These are phyloP conservation scores for Fusarium sp. DNA, from an alignment of 2,329 filamentous ascomycete genomes.

Conservation along the genomic window DNA sequence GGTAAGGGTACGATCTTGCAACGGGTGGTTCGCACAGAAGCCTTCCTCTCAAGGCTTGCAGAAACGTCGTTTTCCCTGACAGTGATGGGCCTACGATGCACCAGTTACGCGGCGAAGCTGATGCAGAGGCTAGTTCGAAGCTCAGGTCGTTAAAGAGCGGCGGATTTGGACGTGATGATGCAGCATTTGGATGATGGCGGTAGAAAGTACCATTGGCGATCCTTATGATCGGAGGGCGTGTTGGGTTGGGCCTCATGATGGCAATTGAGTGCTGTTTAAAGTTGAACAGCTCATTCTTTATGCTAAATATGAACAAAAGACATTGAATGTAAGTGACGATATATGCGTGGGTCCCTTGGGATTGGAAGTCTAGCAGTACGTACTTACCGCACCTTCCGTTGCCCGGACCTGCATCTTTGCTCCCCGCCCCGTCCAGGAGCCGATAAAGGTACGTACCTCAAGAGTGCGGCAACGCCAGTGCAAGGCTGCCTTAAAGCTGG, in stretches of 20 bases:
- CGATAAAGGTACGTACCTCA: conserved; percentile 36
- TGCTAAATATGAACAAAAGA: neutral
- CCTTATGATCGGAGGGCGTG: conserved; percentile 69
- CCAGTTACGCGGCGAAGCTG: conserved; percentile 73
- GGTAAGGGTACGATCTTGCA: conserved; percentile 81
- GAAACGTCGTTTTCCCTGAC: conserved; percentile 82
- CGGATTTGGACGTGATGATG: conserved; percentile 67
- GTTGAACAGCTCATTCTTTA: conserved; percentile 21
- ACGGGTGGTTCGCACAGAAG: conserved; percentile 80
- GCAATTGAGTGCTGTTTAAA: conserved; percentile 27
- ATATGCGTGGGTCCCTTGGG: conserved; percentile 22
- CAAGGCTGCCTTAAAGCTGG: conserved; percentile 40
- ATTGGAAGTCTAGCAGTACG: conserved; percentile 7
- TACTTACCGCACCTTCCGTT: conserved; percentile 6
- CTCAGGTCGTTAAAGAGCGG: conserved; percentile 77
- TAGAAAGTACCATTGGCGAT: conserved; percentile 88
- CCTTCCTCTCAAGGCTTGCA: conserved; percentile 81
- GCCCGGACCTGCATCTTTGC: conserved; percentile 17
- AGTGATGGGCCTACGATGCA: conserved; percentile 84
- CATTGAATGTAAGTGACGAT: conserved; percentile 25
- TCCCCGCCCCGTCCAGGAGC: conserved; percentile 11
- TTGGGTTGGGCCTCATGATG: conserved; percentile 52
- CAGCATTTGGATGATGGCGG: conserved; percentile 72
- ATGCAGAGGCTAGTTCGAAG: conserved; percentile 73
- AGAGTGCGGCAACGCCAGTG: conserved; percentile 33